A percentile compares a stretch with the other conserved stretches of the same genome.
These are phyloP conservation scores for Suillus hirtellus DNA, from an alignment of 768 basidiomycete species.

Conservation along the genomic window DNA sequence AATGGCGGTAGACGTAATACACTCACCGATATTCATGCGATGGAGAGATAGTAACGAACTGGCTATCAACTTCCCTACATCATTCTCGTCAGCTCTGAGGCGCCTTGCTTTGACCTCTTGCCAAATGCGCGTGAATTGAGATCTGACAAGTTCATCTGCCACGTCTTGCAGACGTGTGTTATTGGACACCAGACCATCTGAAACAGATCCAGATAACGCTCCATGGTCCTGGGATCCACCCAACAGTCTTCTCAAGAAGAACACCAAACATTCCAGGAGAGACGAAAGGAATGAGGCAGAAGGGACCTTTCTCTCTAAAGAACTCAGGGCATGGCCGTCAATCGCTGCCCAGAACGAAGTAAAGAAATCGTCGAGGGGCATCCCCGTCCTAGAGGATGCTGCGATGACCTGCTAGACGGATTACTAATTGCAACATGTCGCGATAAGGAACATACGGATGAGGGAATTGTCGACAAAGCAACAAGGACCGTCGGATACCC, in stretches of 20 bases:
- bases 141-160: constrained; percentile 37
- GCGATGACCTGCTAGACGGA: constrained; percentile 15
- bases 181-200: constrained; percentile 11
- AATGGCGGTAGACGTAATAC: constrained; percentile 11
- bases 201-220: constrained; percentile 4
- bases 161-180: constrained; percentile 8
- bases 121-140: constrained; percentile 51
- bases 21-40: constrained; percentile 28
- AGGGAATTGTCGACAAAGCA: constrained; percentile 78
- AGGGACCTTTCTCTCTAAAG: constrained; percentile 51
- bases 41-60: constrained; percentile 38
- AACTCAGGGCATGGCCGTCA: constrained; percentile 62
- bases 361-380: constrained; percentile 54
- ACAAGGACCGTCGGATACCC: constrained; percentile 85
- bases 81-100: constrained; percentile 48
- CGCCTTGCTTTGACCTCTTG: constrained; percentile 42
- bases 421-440: constrained; percentile 1
- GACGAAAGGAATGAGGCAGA: constrained; percentile 69
- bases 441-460: constrained; percentile 44
- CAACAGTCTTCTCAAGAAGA: constrained; percentile 49
- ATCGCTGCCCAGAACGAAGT: constrained; percentile 82
- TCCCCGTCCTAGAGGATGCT: constrained; percentile 19
- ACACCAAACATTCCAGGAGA: constrained; percentile 68
- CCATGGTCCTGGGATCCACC: constrained; percentile 21
- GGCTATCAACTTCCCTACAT: constrained; percentile 45